phyloP scores from a whole-genome alignment of 2,329 filamentous ascomycete genomes.

The Ilyonectria mors-panacis region DNA sequence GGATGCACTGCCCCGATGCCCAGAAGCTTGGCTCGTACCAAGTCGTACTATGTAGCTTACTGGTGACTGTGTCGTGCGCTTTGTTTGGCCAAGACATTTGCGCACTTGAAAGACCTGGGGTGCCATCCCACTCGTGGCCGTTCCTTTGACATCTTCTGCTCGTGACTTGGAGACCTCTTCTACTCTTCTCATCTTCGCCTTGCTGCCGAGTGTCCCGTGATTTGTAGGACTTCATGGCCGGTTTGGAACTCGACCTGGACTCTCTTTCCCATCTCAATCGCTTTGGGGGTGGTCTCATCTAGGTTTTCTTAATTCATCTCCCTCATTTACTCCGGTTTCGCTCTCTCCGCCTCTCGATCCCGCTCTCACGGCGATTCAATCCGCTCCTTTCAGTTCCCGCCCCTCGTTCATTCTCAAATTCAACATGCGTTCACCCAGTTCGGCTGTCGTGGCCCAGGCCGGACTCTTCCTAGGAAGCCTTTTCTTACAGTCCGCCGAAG shows the following conservation, averaged over 20 bases:
- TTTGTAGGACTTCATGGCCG: not conserved
- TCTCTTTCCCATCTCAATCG: not conserved
- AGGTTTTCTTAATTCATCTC: not conserved
- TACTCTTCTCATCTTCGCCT: not conserved
- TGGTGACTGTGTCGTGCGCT: not conserved
- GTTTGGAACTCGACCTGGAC: not conserved
- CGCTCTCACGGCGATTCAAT: not conserved
- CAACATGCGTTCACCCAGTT: conserved; percentile 5
- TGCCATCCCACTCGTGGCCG: not conserved
- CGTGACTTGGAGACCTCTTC: conserved; percentile 1
- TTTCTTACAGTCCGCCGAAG: conserved; percentile 37
- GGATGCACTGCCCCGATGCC: conserved; percentile 47
- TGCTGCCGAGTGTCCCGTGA: not conserved
- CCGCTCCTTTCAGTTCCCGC: not conserved
- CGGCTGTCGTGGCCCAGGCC: conserved; percentile 30
- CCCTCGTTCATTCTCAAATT: not conserved
- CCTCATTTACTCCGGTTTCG: not conserved
- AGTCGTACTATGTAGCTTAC: conserved; percentile 6
- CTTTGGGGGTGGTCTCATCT: not conserved
- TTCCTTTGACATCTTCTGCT: conserved; percentile 1
- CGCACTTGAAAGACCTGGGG: conserved; percentile 6
- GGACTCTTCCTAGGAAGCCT: conserved; percentile 35
- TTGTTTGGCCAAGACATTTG: not conserved
- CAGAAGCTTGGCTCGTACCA: conserved; percentile 45
- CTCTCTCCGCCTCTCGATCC: not conserved